Evolutionary conservation across 176 grass and related monocot species (phyloP).

Genomic region (Dactylis glomerata): DNA sequence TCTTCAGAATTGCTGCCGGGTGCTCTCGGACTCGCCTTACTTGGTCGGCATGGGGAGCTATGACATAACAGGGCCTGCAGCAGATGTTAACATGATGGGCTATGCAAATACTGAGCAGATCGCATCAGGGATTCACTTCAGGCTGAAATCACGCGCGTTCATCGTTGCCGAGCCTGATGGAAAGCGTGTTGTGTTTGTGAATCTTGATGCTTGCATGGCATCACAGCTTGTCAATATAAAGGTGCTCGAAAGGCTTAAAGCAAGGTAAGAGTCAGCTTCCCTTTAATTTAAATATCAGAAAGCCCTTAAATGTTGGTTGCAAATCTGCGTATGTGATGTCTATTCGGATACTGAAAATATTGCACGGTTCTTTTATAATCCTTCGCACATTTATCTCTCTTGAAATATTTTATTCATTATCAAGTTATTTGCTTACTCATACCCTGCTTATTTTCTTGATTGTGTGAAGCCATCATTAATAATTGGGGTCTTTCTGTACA

Average conservation of each 20-base stretch:
- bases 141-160: constrained; percentile 88
- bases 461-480: neutral
- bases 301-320: neutral
- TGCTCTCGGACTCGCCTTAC: constrained; percentile 62
- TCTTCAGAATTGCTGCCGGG: constrained; percentile 40
- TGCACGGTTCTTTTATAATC: neutral
- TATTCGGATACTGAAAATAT: neutral
- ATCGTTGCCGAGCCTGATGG: constrained; percentile 86
- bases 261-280: constrained; percentile 41
- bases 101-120: constrained; percentile 92
- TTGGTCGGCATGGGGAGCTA: constrained; percentile 85
- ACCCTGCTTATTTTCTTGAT: neutral
- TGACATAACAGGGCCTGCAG: constrained; percentile 95
- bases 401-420: neutral
- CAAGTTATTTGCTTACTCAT: neutral
- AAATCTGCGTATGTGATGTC: neutral
- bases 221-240: constrained; percentile 93
- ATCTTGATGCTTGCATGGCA: constrained; percentile 99
- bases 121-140: constrained; percentile 88
- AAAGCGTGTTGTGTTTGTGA: constrained; percentile 87
- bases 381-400: constrained; percentile 6
- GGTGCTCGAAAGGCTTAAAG: constrained; percentile 88
- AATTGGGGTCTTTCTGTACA: neutral
- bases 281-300: constrained; percentile 12
- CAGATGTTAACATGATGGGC: constrained; percentile 99